Percentiles rank a stretch among this genome's conserved stretches.
Conservation (phyloP, 805 yeast species). For the Candida caryicola region DNA sequence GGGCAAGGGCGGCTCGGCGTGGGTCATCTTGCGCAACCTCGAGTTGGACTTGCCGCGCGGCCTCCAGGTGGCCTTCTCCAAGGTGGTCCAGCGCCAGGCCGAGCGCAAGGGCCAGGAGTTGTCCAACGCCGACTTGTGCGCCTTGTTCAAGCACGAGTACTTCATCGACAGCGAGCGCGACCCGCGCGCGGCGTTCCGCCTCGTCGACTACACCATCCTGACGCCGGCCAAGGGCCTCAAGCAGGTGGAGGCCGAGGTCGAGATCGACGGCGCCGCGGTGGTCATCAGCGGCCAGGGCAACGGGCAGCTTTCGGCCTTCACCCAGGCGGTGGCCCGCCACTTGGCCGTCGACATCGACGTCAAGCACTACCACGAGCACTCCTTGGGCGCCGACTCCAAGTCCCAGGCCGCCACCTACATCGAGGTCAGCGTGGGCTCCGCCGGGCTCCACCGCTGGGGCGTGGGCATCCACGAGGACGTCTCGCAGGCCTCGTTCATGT, state of each 20-base stretch:
- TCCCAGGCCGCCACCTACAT: slow-evolving; percentile 77
- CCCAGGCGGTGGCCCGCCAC: slow-evolving; percentile 53
- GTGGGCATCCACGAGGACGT: slow-evolving; percentile 91
- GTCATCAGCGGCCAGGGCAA: slow-evolving; percentile 64
- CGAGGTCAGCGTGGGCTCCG: slow-evolving; percentile 18
- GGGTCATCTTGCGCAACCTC: slow-evolving; percentile 74
- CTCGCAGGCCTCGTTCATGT: slow-evolving; percentile 75
- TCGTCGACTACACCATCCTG: slow-evolving; percentile 48
- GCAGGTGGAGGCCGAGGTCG: slow-evolving; percentile 47
- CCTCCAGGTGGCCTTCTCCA: slow-evolving; percentile 72
- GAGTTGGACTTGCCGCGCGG: slow-evolving; percentile 82
- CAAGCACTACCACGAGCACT: slow-evolving; percentile 72
- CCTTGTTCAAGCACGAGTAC: slow-evolving; percentile 62
- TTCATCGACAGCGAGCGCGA: slow-evolving; percentile 36
- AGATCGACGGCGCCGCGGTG: slow-evolving; percentile 40
- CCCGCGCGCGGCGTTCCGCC: slow-evolving; percentile 26
- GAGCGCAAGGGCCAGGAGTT: slow-evolving; percentile 73
- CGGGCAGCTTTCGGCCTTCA: slow-evolving; percentile 79
- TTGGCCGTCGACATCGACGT: slow-evolving; percentile 56
- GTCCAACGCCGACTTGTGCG: slow-evolving; percentile 58
- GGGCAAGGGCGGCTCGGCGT: slow-evolving; percentile 88
- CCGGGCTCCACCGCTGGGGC: slow-evolving; percentile 64
- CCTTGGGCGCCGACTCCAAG: slow-evolving; percentile 69
- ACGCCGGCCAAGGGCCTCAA: slow-evolving; percentile 43
- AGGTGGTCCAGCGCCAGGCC: slow-evolving; percentile 65